Base-by-base conservation (phyloP, 163 green algal genomes). In the Volvox carteri region DNA sequence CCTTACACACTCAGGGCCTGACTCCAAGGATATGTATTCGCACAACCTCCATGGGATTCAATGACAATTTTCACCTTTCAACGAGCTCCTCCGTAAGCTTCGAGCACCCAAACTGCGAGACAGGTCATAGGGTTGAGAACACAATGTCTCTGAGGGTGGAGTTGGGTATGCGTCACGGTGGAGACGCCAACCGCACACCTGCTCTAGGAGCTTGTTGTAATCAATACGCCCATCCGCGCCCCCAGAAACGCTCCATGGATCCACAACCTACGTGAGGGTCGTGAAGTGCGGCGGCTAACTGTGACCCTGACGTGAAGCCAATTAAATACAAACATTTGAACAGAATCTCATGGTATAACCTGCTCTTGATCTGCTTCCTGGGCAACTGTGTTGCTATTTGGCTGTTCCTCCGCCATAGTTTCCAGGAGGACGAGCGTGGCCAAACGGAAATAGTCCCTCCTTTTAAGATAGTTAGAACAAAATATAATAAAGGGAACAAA, bases 231-330 rank as follows among this genome's bases (percentile, higher is more conserved):
- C 97, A 62, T 99, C 98, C 11, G 93, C 93, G 7, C 94, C 96
- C 46, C 95, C 97, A 33, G 84, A 90, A 19, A 99, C 98, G 52
- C 97, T 96, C 98, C 98, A 99, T 0, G 98, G 98, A 30, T 96
- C 98, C 11, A 98, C 90, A 5, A 94, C 85, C 95, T 98, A 91
- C 76, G 18, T 46, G 48, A 52, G 12, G 21, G 37, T 58, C 80
- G 2, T 72, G 41, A 65, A 39, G 44, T 81, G 65, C 54, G 77
- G 77, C 77, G 77, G 77, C 77, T 50, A 52, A 50, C 28, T 70
- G 4, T 72, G 48, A 52, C 23, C 28, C 67, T 48, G 25, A 46
- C 11, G 35, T 37, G 18, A 52, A 48, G 30, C 25, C 35, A 46
- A 28, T 4, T 11, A 65, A 19, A 65, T 28, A 65, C 54, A 65